Evolutionary conservation across 495 filamentous ascomycete species (phyloP).

Genomic region (Aspergillus sparsus): DNA sequence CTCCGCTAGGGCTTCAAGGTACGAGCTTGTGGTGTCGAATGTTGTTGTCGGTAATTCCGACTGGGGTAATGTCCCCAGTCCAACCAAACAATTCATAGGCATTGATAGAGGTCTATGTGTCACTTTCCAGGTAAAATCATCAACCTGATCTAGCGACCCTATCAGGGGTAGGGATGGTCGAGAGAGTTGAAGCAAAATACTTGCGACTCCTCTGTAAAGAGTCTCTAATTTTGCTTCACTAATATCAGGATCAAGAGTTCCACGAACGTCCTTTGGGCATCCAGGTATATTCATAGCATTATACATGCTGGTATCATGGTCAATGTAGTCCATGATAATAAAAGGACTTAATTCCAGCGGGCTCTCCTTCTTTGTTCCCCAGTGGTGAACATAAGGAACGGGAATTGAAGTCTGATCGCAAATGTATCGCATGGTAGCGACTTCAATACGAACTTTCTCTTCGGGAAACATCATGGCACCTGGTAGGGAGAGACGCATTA

Average conservation of each 20-base stretch:
- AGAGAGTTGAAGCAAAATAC: slow-evolving; percentile 37
- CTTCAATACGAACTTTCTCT: slow-evolving; percentile 42
- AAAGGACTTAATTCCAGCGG: slow-evolving; percentile 43
- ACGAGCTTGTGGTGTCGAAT: slow-evolving; percentile 36
- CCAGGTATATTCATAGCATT: slow-evolving; percentile 32
- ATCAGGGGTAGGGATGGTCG: slow-evolving; percentile 31
- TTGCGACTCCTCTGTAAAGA: slow-evolving; percentile 36
- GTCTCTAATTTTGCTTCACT: slow-evolving; percentile 27
- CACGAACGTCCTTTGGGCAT: slow-evolving; percentile 15
- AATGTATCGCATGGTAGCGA: slow-evolving; percentile 39
- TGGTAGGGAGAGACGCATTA: slow-evolving; percentile 31
- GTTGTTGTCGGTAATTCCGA: slow-evolving; percentile 37
- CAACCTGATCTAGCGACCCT: too few relatives aligned
- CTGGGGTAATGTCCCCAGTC: slow-evolving; percentile 26
- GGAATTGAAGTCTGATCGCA: slow-evolving; percentile 35
- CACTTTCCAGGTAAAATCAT: slow-evolving; percentile 27
- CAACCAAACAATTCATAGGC: slow-evolving; percentile 31
- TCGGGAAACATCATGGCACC: slow-evolving; percentile 32
- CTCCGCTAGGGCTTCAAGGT: slow-evolving; percentile 42
- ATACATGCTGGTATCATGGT: slow-evolving; percentile 35
- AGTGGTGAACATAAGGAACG: slow-evolving; percentile 39
- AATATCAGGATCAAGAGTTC: slow-evolving; percentile 33
- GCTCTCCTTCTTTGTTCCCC: slow-evolving; percentile 32
- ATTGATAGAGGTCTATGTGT: slow-evolving; percentile 25
- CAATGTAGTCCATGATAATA: slow-evolving; percentile 51